Evolutionary conservation across 192 early-diverging fungal species (phyloP), one percentile per base, ranked within the genome.

Genomic region (Pilobolus umbonatus): DNA sequence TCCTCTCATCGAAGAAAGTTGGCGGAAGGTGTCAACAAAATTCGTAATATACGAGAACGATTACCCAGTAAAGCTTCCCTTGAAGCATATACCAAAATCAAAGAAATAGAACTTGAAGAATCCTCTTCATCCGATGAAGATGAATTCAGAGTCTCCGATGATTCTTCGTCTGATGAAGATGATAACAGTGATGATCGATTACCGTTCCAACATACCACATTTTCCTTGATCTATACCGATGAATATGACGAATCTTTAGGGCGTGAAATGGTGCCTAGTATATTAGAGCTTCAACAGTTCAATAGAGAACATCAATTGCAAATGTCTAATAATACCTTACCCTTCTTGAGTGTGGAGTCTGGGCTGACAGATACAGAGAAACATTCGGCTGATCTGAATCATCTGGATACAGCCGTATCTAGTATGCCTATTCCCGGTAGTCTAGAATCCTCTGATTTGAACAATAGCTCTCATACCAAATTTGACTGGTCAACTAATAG

Each of bases 151-250:
- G 72, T 57, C 11, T 65, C 61, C 24, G 67, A 70, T 21, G 64
- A 66, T 17, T 76, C 73, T 17, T 72, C 76, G 30, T 40, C 62
- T 24, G 67, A 72, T 7, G 68, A 60, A 0, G 57, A 58, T 5
- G 66, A 73, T 44, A 15, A 42, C 5, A 17, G 39, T 9, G 52
- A 54, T 24, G 30, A 36, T 14, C 32, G 26, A 1, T 32, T 47
- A 6, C 58, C 50, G 9, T 49, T 34, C 0, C 48, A 50, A 7
- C 71, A 69, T 22, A 68, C 68, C 36, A 75, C 64, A 1, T 79
- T 83, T 44, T 80, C 76, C 21, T 43, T 83, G 15, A 80, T 72
- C 11, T 62, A 66, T 47, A 80, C 81, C 1, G 81, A 83, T 49
- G 78, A 70, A n/a, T 80, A 76, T 61, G 78, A 83, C 17, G 78